Conservation (phyloP, 208 protist species). For the Tetramitus jugosus region DNA sequence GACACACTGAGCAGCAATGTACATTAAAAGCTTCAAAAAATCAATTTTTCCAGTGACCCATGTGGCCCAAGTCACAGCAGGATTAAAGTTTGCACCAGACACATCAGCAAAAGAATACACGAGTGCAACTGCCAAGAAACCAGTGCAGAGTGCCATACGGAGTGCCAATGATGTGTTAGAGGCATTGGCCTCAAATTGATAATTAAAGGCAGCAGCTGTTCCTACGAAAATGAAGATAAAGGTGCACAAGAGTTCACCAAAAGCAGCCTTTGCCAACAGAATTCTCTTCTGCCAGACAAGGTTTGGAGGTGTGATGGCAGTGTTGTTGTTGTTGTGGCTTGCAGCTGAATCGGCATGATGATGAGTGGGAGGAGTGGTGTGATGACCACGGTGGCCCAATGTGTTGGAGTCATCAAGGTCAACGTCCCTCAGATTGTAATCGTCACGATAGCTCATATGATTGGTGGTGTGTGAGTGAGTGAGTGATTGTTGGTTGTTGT, state of each 20-base stretch:
- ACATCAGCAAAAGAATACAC: conserved; percentile 79
- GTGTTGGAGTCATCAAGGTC: no score
- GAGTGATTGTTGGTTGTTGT: no score
- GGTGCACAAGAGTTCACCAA: conserved; percentile 35
- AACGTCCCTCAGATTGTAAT: no score
- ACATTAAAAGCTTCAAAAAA: conserved; percentile 50
- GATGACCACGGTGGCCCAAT: no score
- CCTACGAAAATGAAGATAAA: conserved; percentile 41
- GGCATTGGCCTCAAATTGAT: neutral
- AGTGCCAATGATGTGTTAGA: conserved; percentile 21
- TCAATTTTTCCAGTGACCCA: conserved; percentile 67
- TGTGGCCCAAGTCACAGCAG: conserved; percentile 70
- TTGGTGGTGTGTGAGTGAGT: no score
- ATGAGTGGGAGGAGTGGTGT: no score
- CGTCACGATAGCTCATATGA: no score
- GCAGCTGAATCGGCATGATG: no score
- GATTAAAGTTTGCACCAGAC: conserved; percentile 80
- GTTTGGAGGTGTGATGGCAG: no score
- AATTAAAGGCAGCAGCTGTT: conserved; percentile 25
- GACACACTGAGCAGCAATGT: conserved; percentile 60
- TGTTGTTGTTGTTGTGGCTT: no score
- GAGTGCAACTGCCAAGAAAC: conserved; percentile 69
- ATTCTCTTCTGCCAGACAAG: no score
- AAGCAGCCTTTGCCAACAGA: conserved; percentile 36
- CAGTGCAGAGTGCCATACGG: conserved; percentile 54